A percentile compares a stretch with the other conserved stretches of the same genome.
Conservation (phyloP, 768 basidiomycete genomes). For the Agaricus subrufescens region DNA sequence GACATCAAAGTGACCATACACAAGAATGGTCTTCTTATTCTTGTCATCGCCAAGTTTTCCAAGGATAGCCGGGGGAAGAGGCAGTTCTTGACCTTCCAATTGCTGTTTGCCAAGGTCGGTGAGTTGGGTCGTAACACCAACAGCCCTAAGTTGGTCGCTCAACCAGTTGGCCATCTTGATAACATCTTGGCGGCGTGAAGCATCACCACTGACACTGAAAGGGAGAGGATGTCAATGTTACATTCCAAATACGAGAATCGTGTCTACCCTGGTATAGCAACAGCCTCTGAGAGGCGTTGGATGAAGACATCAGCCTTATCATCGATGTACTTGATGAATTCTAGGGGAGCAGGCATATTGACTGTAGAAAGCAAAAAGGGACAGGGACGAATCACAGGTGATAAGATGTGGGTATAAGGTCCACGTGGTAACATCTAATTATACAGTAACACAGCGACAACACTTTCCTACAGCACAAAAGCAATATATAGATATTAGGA, state of each 20-base stretch:
- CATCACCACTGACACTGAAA: constrained; percentile 66
- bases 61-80: constrained; percentile 80
- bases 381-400: background rate
- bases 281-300: constrained; percentile 71
- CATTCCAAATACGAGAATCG: constrained; percentile 8
- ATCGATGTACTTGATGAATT: constrained; percentile 56
- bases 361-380: background rate
- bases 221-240: background rate
- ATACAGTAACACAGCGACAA: background rate
- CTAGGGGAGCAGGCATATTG: constrained; percentile 43
- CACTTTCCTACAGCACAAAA: background rate
- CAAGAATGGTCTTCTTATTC: constrained; percentile 86
- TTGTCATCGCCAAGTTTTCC: constrained; percentile 79
- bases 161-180: constrained; percentile 86
- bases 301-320: constrained; percentile 71
- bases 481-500: background rate
- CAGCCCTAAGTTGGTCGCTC: constrained; percentile 61
- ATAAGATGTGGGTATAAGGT: background rate
- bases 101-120: constrained; percentile 74
- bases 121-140: constrained; percentile 74
- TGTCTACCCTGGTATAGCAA: constrained; percentile 73
- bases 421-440: background rate
- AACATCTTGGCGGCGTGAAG: constrained; percentile 68
- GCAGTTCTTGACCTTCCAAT: constrained; percentile 60
- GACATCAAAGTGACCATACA: constrained; percentile 96